phyloP scores from a whole-genome alignment of 345 rosid species.

The Euphorbia lathyris region DNA sequence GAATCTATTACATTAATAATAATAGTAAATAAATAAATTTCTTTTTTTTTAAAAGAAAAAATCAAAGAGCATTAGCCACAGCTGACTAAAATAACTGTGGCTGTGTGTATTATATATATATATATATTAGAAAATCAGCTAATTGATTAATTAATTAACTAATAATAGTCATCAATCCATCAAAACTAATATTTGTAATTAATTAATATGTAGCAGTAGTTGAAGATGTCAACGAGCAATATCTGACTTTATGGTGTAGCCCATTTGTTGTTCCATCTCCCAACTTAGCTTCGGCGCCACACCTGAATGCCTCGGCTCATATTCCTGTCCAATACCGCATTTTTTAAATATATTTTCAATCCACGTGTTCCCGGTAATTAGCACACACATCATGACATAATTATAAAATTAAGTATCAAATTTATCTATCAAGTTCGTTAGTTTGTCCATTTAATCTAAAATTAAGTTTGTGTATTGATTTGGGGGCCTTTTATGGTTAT shows the following conservation, averaged over 20 bases:
- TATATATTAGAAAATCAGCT: slow-evolving; percentile 14
- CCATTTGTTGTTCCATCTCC: slow-evolving; percentile 65
- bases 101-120: not conserved
- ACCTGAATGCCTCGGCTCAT: slow-evolving; percentile 44
- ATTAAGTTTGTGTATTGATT: too few relatives aligned
- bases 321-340: slow-evolving; percentile 35
- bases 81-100: slow-evolving; percentile 25
- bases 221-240: slow-evolving; percentile 45
- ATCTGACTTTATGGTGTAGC: slow-evolving; percentile 46
- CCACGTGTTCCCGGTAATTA: not conserved
- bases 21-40: not conserved
- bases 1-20: slow-evolving; percentile 11
- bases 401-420: too few relatives aligned
- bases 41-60: not conserved
- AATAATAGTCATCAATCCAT: not conserved
- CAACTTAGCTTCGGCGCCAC: slow-evolving; percentile 54
- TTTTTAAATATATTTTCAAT: not conserved
- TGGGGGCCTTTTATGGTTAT: too few relatives aligned
- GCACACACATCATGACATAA: too few relatives aligned
- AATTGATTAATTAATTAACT: not conserved
- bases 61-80: slow-evolving; percentile 15
- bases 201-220: not conserved
- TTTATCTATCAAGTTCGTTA: too few relatives aligned
- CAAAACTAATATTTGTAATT: not conserved
- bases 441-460: too few relatives aligned